Base-by-base conservation (phyloP, 169 alveolate genomes). In the Eimeria tenella region DNA sequence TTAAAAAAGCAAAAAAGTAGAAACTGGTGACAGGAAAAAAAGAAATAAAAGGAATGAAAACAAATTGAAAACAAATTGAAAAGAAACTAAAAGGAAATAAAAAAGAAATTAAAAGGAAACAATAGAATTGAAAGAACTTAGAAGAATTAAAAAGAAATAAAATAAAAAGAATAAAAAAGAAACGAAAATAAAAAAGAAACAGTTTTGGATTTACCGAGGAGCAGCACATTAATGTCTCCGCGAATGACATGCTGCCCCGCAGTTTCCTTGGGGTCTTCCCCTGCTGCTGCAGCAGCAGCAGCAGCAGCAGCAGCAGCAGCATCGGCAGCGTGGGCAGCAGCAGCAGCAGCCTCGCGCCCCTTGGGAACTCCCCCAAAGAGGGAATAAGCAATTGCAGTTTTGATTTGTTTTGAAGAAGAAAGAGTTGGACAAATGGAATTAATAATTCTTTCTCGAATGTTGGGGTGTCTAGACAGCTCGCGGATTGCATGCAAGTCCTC, bases 381-480 rank as follows among this genome's bases (percentile, higher is more conserved):
- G 53, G 99, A 98, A 50, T 98, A 96, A 0, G 99, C 98, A 42
- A 98, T 74, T 8, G 99, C 99, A 65, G 98, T 98, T 95, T 98
- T 98, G 19, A 98, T 93, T 81, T 97, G 98, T 77, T 98, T 96
- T 94, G 99, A 99, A 5, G 99, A 99, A 97, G 98, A 99, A 62
- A 99, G 98, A 60, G 99, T 98, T 3, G 99, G 99, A 42, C 99
- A 99, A 42, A 99, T 98, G 21, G 99, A 97, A 52, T 99, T 98
- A 50, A 98, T 96, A 55, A 99, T 98, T 56, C 98, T 90, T 95
- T 98, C 99, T 17, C 99, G 98, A 60, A 99, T 98, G 93, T 99
- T 97, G 17, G 99, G 99, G 84, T 98, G 98, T 95, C 97, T 98
- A 21, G 99, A 71, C 19, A 86, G 83, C 53, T 71, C 73, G 13